Conservation (phyloP, 1,284 basidiomycete species). For the Ceratobasidium sp. region DNA sequence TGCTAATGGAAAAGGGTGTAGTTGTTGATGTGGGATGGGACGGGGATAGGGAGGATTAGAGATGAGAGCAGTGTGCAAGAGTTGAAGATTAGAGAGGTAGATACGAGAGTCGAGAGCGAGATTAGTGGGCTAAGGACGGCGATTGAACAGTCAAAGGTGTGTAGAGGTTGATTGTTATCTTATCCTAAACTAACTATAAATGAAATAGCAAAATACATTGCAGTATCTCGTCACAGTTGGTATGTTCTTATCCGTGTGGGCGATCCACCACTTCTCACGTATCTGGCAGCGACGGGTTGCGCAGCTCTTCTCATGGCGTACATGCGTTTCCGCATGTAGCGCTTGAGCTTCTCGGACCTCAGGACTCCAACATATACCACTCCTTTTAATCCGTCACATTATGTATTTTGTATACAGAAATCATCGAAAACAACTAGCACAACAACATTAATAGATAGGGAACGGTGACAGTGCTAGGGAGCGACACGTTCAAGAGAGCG, state of each 20-base stretch:
- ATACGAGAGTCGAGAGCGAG: conserved; percentile 96
- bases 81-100: conserved; percentile 97
- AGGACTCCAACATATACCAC: conserved; percentile 2
- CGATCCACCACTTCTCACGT: not conserved
- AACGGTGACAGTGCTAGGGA: conserved; percentile 27
- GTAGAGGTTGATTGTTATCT: conserved; percentile 49
- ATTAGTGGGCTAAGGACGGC: conserved; percentile 90
- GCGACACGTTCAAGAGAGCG: conserved; percentile 20
- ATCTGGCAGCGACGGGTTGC: conserved; percentile 76
- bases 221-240: conserved; percentile 87
- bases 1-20: not conserved
- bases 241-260: conserved; percentile 55
- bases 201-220: conserved; percentile 74
- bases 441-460: conserved; percentile 18
- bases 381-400: conserved; percentile 14
- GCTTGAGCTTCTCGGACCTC: not conserved
- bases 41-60: conserved; percentile 73
- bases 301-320: conserved; percentile 90
- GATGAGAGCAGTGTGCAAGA: conserved; percentile 95
- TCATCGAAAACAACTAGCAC: not conserved
- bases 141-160: conserved; percentile 91
- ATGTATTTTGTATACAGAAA: conserved; percentile 11
- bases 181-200: not conserved
- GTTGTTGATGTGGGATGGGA: too few relatives aligned
- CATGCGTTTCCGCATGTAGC: conserved; percentile 65